phyloP scores from a whole-genome alignment of 768 basidiomycete genomes.

The Tylopilus sp. region DNA sequence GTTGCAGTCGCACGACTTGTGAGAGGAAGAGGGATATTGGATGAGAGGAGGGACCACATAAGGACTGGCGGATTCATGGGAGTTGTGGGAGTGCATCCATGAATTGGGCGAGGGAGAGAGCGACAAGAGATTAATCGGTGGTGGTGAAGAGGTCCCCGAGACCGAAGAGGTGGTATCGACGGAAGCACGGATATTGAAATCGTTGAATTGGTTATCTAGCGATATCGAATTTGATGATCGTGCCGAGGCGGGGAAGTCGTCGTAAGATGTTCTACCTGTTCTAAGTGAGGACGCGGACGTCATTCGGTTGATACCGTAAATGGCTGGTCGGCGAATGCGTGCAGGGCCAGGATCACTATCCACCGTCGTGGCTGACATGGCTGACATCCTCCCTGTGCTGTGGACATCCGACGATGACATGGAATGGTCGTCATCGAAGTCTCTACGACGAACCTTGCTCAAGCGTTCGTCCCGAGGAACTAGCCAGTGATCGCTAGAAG shows the following conservation, averaged over 20 bases:
- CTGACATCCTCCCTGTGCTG: conserved; percentile 69
- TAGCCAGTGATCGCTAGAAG: conserved; percentile 44
- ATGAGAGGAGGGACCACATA: conserved; percentile 37
- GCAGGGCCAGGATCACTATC: conserved; percentile 84
- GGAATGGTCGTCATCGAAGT: conserved; percentile 88
- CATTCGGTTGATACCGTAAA: conserved; percentile 70
- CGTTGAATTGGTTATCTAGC: conserved; percentile 71
- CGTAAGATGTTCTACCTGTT: conserved; percentile 52
- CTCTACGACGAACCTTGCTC: conserved; percentile 75
- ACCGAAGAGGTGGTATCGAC: conserved; percentile 56
- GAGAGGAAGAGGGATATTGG: conserved; percentile 38
- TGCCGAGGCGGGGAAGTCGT: conserved; percentile 68
- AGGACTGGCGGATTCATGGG: conserved; percentile 38
- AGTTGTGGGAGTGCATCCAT: conserved; percentile 48
- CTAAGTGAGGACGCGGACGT: conserved; percentile 73
- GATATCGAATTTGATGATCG: conserved; percentile 81
- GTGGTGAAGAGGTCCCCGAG: conserved; percentile 68
- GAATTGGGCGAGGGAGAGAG: conserved; percentile 63
- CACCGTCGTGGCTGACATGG: conserved; percentile 78
- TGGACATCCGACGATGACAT: conserved; percentile 87
- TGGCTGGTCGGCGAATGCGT: conserved; percentile 58
- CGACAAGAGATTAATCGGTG: conserved; percentile 71
- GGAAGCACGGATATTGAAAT: conserved; percentile 70
- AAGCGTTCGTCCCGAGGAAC: conserved; percentile 57
- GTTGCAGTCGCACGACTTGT: conserved; percentile 49